Evolutionary conservation across 139 green algal genomes (phyloP), one percentile per base, ranked within the genome.

Genomic region (Eudorina sp.): DNA sequence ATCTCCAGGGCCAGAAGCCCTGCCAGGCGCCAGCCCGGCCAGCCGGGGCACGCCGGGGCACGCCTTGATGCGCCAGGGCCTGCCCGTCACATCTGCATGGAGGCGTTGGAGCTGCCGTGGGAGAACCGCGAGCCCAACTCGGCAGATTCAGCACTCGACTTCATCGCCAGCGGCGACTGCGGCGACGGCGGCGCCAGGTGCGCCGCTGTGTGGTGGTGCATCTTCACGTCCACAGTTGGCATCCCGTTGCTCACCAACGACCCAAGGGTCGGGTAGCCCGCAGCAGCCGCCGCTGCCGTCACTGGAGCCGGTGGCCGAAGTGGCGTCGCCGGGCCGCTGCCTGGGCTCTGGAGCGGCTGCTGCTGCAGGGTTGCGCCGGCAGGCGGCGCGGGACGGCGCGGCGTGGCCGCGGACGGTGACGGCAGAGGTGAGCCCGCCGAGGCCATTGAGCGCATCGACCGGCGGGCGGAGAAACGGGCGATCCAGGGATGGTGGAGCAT

Each of bases 401-500:
- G 83, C 36, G 83, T 88, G 27, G 62, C 25, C 13, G 53, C 27
- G 7, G 76, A 68, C n/a, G 85, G 43, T 16, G 74, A 69, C 13
- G 84, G 27, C n/a, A 55, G 45, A 19, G 73, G 55, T 34, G 73
- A 85, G 25, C 70, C 40, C 18, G 58, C 4, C 48, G 36, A 34
- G 45, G 81, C 21, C 36, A 88, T 88, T 34, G 7, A 9, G 73
- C 91, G 87, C 89, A 94, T 92, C 53, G 77, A 90, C 34, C 91
- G 83, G 45, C 91, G 87, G 3, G 79, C 76, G 31, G 89, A 89
- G 89, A 89, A 94, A 21, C 83, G 77, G 27, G 92, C 90, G 18
- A 95, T 81, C 92, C 92, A 95, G 40, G 88, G 84, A 78, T 95
- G 90, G 70, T 92, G 85, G 62, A 94, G 77, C 92, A 95, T 95